Base-by-base conservation (phyloP, 1,284 basidiomycete species). In the Malassezia japonica region DNA sequence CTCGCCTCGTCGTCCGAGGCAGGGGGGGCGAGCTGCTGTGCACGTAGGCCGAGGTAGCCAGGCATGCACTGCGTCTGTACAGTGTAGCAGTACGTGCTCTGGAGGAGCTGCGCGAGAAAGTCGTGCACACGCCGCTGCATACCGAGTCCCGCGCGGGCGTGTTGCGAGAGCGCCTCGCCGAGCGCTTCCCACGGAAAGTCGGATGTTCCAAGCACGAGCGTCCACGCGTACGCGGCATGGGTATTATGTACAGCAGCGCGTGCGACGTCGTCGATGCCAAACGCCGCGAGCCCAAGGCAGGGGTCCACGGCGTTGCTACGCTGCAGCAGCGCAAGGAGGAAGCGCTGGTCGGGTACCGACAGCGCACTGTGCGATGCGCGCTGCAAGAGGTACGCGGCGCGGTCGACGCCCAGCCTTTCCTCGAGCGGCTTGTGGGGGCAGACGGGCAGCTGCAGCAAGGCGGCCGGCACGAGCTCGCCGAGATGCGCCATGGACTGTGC, bases 151-250 rank as follows among this genome's bases (percentile, higher is more conserved):
- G 6, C 18, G n/a, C 9, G n/a, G 2, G 20, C 31, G 9, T 20
- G 8, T 13, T 15, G 12, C 16, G 36, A 36, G 15, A 46, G 31
- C 8, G 35, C 34, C 3, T 33, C 42, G 41, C 43, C 49, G 12
- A 50, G 35, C 42, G 43, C 28, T 29, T 50, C 48, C 42, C 42
- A 51, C 18, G 28, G 38, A 40, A 40, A 27, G 28, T 16, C n/a
- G 15, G 10, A 12, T 8, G 3, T 6, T 40, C 15, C 8, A 12
- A 8, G 18, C 34, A 27, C 20, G 43, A 15, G 37, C 48, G 34
- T 21, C 35, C 42, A 38, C 34, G 38, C 35, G 32, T 36, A 36
- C 27, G 48, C 48, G 13, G 39, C 15, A 21, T 34, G 18, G 25
- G 36, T 23, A 23, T 45, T 36, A 28, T 32, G 37, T 25, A 4